phyloP scores from a whole-genome alignment of 345 rosid genomes.

The Camelina hispida region DNA sequence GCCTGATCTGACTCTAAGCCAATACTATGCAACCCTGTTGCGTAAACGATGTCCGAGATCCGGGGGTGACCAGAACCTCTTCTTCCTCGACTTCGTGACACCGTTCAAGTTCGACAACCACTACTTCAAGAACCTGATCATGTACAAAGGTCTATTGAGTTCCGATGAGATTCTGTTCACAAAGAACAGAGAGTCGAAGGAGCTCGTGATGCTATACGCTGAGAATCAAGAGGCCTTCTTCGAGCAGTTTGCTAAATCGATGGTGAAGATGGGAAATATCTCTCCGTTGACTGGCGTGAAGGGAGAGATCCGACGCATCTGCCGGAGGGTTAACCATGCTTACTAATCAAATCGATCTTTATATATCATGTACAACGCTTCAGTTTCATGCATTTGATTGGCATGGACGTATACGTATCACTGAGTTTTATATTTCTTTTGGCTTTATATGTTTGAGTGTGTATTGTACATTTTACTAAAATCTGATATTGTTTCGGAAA shows the following conservation, averaged over 20 bases:
- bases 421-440: slow-evolving; percentile 18
- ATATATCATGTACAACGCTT: not conserved
- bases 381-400: slow-evolving; percentile 27
- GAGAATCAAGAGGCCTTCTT: slow-evolving; percentile 60
- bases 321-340: slow-evolving; percentile 62
- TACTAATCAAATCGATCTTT: slow-evolving; percentile 19
- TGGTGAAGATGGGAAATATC: slow-evolving; percentile 80
- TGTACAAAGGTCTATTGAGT: slow-evolving; percentile 67
- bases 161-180: slow-evolving; percentile 76
- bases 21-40: slow-evolving; percentile 51
- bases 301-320: slow-evolving; percentile 67
- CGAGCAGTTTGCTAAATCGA: slow-evolving; percentile 71
- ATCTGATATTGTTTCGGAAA: not conserved
- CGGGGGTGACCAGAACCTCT: slow-evolving; percentile 67
- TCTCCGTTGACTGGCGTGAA: slow-evolving; percentile 67
- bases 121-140: slow-evolving; percentile 72
- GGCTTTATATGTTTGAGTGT: slow-evolving; percentile 16
- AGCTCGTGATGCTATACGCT: slow-evolving; percentile 63
- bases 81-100: slow-evolving; percentile 58
- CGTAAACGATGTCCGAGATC: slow-evolving; percentile 54
- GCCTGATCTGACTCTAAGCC: slow-evolving; percentile 62
- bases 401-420: slow-evolving; percentile 30
- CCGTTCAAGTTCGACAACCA: slow-evolving; percentile 73
- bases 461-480: not conserved
- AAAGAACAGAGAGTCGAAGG: slow-evolving; percentile 55